Evolutionary conservation across 768 basidiomycete genomes (phyloP).

Genomic region (Sporobolomyces phaffii): DNA sequence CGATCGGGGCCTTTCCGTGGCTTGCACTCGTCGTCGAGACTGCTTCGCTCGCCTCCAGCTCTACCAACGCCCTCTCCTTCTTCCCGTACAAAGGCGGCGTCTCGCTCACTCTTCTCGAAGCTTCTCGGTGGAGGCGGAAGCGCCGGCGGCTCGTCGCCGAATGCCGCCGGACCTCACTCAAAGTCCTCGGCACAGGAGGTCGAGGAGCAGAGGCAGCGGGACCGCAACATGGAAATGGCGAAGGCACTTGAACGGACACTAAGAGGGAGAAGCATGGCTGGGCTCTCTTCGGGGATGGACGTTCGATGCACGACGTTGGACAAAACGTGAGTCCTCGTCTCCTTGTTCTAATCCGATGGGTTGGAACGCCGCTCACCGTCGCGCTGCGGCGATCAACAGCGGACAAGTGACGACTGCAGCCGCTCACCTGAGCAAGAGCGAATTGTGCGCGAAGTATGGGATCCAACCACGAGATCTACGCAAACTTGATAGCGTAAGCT

Average conservation of each 20-base stretch:
- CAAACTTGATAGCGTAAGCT: conserved; percentile 77
- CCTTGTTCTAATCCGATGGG: not conserved
- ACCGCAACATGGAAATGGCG: conserved; percentile 24
- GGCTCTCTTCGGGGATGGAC: conserved; percentile 14
- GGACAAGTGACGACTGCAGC: conserved; percentile 82
- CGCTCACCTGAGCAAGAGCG: conserved; percentile 82
- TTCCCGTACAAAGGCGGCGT: not conserved
- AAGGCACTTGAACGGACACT: conserved; percentile 34
- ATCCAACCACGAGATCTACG: conserved; percentile 90
- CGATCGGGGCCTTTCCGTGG: too few relatives aligned
- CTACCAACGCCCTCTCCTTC: not conserved
- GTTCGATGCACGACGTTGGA: conserved; percentile 35
- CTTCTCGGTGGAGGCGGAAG: not conserved
- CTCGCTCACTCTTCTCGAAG: conserved; percentile 3
- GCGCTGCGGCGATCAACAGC: conserved; percentile 1
- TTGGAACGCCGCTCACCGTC: not conserved
- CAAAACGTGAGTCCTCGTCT: conserved; percentile 8
- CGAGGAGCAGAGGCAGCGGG: conserved; percentile 6
- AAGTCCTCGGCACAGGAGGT: not conserved
- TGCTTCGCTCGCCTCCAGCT: not conserved
- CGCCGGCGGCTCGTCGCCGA: not conserved
- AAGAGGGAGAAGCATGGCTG: conserved; percentile 11
- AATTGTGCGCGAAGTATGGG: conserved; percentile 77
- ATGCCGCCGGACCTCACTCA: not conserved
- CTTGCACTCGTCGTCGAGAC: too few relatives aligned